phyloP scores from a whole-genome alignment of 371 early-diverging fungal genomes.

The Mortierella sp. region DNA sequence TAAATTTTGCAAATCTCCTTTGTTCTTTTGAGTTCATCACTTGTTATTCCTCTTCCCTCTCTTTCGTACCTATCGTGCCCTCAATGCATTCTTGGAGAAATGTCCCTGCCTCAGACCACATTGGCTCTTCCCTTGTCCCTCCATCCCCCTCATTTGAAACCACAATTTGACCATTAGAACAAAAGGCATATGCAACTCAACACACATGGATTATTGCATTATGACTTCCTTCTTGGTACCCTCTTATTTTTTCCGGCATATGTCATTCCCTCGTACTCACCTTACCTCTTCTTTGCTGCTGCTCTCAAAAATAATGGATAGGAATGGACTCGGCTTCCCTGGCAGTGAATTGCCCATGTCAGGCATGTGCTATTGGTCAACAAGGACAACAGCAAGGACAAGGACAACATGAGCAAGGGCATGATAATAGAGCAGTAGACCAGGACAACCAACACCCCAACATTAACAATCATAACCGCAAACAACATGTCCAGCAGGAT shows the following conservation, averaged over 20 bases:
- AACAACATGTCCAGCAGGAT: conserved; percentile 18
- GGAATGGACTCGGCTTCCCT: conserved; percentile 89
- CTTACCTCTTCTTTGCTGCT: neutral
- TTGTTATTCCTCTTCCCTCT: neutral
- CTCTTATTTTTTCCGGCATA: neutral
- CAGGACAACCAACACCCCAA: neutral
- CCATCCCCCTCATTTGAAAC: neutral
- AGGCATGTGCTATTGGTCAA: conserved; percentile 28
- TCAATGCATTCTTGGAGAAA: neutral
- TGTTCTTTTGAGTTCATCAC: neutral
- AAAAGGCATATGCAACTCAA: neutral
- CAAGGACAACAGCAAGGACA: conserved; percentile 15
- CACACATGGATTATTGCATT: neutral
- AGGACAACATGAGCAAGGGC: neutral
- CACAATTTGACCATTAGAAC: neutral
- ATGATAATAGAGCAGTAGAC: neutral
- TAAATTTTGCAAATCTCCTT: neutral
- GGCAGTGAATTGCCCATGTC: conserved; percentile 60
- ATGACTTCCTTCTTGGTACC: neutral
- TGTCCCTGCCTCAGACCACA: neutral
- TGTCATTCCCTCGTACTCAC: neutral
- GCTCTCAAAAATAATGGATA: conserved; percentile 31
- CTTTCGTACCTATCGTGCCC: neutral
- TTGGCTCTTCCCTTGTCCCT: neutral
- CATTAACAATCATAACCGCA: neutral